A percentile compares a stretch with the other conserved stretches of the same genome.
phyloP scores from a whole-genome alignment of 2,329 filamentous ascomycete species.

The Aspergillus phoenicis region DNA sequence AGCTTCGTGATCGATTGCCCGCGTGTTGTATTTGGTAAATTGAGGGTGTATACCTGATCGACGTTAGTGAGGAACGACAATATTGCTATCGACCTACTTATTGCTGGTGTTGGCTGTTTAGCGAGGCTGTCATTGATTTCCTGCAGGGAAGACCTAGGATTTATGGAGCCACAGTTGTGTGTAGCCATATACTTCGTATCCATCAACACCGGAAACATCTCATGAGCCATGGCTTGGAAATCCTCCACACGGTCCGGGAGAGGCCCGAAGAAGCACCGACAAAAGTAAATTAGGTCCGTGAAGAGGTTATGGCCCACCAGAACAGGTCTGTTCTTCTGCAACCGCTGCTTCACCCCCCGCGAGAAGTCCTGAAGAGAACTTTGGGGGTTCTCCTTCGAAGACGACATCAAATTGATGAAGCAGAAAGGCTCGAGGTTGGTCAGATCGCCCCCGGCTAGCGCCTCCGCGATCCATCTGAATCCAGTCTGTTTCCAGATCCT shows the following conservation, averaged over 20 bases:
- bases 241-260: conserved; percentile 59
- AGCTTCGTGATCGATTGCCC: conserved; percentile 55
- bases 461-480: conserved; percentile 52
- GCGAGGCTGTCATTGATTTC: conserved; percentile 33
- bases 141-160: conserved; percentile 43
- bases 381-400: conserved; percentile 19
- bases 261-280: conserved; percentile 60
- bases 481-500: conserved; percentile 42
- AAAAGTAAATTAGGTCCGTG: conserved; percentile 64
- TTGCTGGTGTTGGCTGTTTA: conserved; percentile 30
- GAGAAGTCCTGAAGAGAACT: conserved; percentile 30
- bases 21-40: conserved; percentile 34
- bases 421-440: conserved; percentile 37
- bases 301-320: conserved; percentile 67
- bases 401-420: conserved; percentile 30
- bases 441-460: conserved; percentile 46
- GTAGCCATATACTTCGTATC: conserved; percentile 68
- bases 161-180: conserved; percentile 55
- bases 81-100: conserved; percentile 28
- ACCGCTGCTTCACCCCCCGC: conserved; percentile 38
- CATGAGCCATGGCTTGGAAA: conserved; percentile 55
- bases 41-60: conserved; percentile 33
- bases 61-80: conserved; percentile 21
- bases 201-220: conserved; percentile 59
- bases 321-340: conserved; percentile 53